phyloP scores from a whole-genome alignment of 2,329 filamentous ascomycete genomes.

The Dactylonectria macrodidyma region DNA sequence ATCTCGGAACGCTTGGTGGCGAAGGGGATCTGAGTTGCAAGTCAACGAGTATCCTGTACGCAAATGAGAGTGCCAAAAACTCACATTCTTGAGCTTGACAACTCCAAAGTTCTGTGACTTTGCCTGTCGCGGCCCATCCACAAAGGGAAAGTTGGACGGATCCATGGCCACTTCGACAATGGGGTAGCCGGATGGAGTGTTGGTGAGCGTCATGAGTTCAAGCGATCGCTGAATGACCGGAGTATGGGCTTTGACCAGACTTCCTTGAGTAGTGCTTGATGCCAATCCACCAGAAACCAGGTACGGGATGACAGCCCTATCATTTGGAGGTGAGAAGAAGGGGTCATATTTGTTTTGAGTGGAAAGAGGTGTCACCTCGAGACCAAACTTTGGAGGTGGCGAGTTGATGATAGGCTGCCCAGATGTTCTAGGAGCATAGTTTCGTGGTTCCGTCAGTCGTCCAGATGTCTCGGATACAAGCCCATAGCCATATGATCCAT shows the following conservation, averaged over 20 bases:
- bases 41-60: background rate
- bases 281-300: background rate
- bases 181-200: slow-evolving; percentile 53
- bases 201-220: slow-evolving; percentile 56
- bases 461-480: slow-evolving; percentile 34
- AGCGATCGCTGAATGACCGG: slow-evolving; percentile 52
- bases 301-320: slow-evolving; percentile 1
- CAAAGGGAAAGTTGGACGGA: slow-evolving; percentile 62
- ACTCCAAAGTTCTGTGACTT: slow-evolving; percentile 58
- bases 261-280: background rate
- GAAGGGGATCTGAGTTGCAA: slow-evolving; percentile 68
- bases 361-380: slow-evolving; percentile 35
- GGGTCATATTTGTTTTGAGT: slow-evolving; percentile 32
- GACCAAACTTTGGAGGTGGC: slow-evolving; percentile 58
- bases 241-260: background rate
- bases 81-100: slow-evolving; percentile 66
- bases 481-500: slow-evolving; percentile 4
- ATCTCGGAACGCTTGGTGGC: slow-evolving; percentile 67
- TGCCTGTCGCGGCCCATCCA: slow-evolving; percentile 54
- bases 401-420: slow-evolving; percentile 43
- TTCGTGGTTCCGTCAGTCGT: slow-evolving; percentile 58
- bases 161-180: slow-evolving; percentile 54
- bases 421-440: slow-evolving; percentile 56
- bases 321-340: slow-evolving; percentile 29
- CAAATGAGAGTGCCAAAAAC: slow-evolving; percentile 39